Conservation (phyloP, 805 yeast species). For the Pichia deserticola region DNA sequence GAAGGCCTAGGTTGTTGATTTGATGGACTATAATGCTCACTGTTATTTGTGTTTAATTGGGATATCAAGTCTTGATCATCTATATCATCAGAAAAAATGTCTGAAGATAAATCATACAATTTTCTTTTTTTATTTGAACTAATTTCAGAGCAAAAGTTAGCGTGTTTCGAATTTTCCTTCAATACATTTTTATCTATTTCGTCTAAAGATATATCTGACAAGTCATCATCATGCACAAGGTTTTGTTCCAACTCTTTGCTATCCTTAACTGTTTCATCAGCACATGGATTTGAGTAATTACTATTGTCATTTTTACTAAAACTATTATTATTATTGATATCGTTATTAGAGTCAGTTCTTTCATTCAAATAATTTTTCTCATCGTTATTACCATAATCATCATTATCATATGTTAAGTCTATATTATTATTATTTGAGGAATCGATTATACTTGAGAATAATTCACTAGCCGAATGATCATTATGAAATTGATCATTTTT, state of each 20-base stretch:
- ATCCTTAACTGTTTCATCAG: background rate
- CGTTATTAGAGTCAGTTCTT: too few species aligned
- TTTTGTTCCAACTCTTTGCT: too few species aligned
- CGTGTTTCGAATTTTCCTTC: too few species aligned
- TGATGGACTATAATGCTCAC: too few species aligned
- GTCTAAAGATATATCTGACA: conserved; percentile 6
- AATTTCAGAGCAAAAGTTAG: too few species aligned
- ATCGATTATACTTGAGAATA: background rate
- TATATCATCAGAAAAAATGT: conserved; percentile 11
- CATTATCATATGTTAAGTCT: conserved; percentile 1
- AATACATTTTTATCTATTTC: conserved; percentile 4
- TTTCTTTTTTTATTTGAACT: background rate
- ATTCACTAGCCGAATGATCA: conserved; percentile 1
- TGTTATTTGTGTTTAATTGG: background rate
- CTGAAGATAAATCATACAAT: conserved; percentile 5
- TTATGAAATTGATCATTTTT: background rate
- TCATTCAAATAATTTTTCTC: too few species aligned
- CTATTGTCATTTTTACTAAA: background rate
- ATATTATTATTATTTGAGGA: background rate
- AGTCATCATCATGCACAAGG: conserved; percentile 1
- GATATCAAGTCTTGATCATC: conserved; percentile 8
- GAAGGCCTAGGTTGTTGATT: background rate
- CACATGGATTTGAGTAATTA: background rate
- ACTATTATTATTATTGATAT: too few species aligned
- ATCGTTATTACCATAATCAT: background rate